Conservation (phyloP, 768 basidiomycete species). For the Termitomyces bulborhizus region DNA sequence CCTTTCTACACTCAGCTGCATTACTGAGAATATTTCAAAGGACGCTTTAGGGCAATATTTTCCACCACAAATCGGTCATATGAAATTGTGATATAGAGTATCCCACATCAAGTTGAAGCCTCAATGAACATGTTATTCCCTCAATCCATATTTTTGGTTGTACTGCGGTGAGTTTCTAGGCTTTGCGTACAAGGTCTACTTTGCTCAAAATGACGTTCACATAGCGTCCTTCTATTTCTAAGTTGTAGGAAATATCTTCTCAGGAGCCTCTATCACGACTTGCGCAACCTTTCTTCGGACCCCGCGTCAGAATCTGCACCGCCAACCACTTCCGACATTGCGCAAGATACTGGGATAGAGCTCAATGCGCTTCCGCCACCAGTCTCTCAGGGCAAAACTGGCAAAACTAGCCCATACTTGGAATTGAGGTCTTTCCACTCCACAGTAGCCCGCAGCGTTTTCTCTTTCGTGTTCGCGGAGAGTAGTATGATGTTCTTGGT, state of each 20-base stretch:
- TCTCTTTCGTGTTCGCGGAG: slow-evolving; percentile 71
- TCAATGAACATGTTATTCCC: slow-evolving; percentile 7
- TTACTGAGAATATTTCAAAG: neutral
- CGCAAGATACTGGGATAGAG: slow-evolving; percentile 26
- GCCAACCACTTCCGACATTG: slow-evolving; percentile 13
- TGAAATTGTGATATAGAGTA: neutral
- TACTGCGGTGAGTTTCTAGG: slow-evolving; percentile 5
- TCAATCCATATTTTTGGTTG: slow-evolving; percentile 3
- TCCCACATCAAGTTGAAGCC: neutral
- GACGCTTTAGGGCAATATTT: neutral
- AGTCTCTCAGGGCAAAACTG: slow-evolving; percentile 20
- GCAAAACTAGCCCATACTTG: slow-evolving; percentile 11
- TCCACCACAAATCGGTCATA: neutral
- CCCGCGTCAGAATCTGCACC: slow-evolving; percentile 15
- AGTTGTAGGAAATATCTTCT: slow-evolving; percentile 56
- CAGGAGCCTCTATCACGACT: slow-evolving; percentile 51
- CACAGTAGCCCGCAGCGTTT: slow-evolving; percentile 47
- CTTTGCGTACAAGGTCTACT: neutral
- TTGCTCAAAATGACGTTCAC: neutral
- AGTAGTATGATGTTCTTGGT: slow-evolving; percentile 67
- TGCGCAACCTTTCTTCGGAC: slow-evolving; percentile 38
- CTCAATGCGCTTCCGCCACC: slow-evolving; percentile 35
- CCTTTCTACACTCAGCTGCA: neutral
- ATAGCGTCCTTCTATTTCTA: slow-evolving; percentile 46
- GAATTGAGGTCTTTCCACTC: slow-evolving; percentile 38